Evolutionary conservation across 1,139 yeast genomes (phyloP), one percentile per base, ranked within the genome.

Genomic region (Zygotorulaspora mrakii): DNA sequence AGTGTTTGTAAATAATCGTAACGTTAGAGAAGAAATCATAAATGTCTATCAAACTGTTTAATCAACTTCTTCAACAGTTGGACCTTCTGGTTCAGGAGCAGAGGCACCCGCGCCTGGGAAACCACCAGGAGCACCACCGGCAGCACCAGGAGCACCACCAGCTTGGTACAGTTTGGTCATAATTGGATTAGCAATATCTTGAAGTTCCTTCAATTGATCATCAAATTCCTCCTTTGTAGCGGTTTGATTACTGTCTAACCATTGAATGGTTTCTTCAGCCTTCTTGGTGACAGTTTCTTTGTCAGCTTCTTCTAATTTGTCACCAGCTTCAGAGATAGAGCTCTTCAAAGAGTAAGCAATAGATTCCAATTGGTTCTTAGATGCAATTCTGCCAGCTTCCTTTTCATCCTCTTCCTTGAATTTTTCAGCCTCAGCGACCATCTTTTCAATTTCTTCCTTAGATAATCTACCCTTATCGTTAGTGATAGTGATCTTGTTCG

Each of bases 381-480:
- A 77, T 48, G 74, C 79, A 61, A 82, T 77, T 73, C 94, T 83
- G 48, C 77, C 69, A 57, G 89, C 74, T 71, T 84, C 91, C 72
- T 77, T 76, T 65, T 82, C 91, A 65, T 84, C 94, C 67, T 82
- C 87, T 53, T 79, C 88, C 73, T 81, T 82, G 76, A 73, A 82
- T 71, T 80, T 81, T 71, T 82, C 89, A 52, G 89, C 89, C 73
- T 87, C 95, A 60, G 85, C 76, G 55, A 87, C 95, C 96, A 87
- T 87, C 70, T 89, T 82, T 71, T 86, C 95, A 52, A 86, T 86
- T 57, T 86, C 95, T 65, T 86, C 95, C 79, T 85, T 84, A 55
- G 95, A 80, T 64, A 87, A 79, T 77, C 96, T 85, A 68, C 95
- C 95, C 79, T 87, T 87, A 73, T 87, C 96, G 77, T 87, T 87